These are phyloP conservation scores for Penicillium flavigenum DNA, from an alignment of 495 filamentous ascomycete genomes.

Conservation along the genomic window DNA sequence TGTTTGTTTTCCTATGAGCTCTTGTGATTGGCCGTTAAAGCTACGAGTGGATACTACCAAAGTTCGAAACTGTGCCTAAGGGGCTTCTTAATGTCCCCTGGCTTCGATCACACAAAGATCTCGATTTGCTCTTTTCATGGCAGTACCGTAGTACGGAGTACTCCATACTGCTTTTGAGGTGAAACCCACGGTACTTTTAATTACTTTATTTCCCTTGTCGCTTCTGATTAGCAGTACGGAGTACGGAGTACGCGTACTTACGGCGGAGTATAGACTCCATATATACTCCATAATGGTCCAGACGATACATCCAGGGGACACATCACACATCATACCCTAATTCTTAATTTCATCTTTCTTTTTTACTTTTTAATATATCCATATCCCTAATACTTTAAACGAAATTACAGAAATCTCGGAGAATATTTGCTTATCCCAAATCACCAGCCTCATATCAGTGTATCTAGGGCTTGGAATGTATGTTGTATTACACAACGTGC, in stretches of 20 bases:
- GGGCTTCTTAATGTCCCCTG: not conserved
- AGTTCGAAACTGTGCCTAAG: constrained; percentile 18
- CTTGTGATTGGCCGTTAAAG: constrained; percentile 17
- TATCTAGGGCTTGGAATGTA: constrained; percentile 23
- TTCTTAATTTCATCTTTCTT: not conserved
- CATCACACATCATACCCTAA: not conserved
- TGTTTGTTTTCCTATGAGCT: not conserved
- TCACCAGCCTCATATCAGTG: constrained; percentile 19
- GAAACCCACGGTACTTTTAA: not conserved
- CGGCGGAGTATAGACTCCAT: no score
- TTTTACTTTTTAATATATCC: not conserved
- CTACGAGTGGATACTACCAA: no score
- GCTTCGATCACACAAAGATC: not conserved
- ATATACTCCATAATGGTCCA: constrained; percentile 11
- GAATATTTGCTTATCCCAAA: constrained; percentile 18
- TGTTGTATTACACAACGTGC: constrained; percentile 25
- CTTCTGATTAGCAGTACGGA: not conserved
- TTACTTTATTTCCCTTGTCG: not conserved
- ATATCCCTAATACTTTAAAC: not conserved
- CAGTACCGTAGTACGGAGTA: no score
- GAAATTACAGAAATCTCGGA: constrained; percentile 10
- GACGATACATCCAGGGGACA: not conserved
- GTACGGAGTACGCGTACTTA: no score
- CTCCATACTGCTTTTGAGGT: not conserved
- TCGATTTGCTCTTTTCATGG: no score